Evolutionary conservation across 768 basidiomycete species (phyloP), one percentile per base, ranked within the genome.

Genomic region (Phlebiopsis gigantea): DNA sequence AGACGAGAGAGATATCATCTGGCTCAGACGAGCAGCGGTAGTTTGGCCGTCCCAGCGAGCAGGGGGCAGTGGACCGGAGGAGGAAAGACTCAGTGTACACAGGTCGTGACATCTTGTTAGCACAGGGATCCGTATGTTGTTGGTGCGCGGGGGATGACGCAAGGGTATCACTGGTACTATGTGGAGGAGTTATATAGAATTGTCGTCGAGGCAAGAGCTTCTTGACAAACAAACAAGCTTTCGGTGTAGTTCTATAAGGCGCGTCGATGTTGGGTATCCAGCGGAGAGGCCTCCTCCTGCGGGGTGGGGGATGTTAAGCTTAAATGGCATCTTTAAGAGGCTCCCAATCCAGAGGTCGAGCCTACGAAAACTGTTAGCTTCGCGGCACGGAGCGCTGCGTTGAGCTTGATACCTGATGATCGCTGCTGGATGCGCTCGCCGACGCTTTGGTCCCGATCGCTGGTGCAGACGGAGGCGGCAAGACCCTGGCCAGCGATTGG

Each of bases 1-100:
- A 63, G 26, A 64, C 42, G 17, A 68, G 67, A 6, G 65, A 62
- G n/a, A 65, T 7, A 47, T 66, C 67, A 26, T 43, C 49, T 1
- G 60, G 21, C 30, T 58, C 52, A 22, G 24, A 25, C 34, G 39
- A 10, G 29, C 21, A 26, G 28, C n/a, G 22, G 31, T 26, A 19
- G 21, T 31, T 44, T n/a, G 43, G 22, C 5, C n/a, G 34, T 21
- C n/a, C 47, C 7, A 9, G 31, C 26, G 5, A 47, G 43, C 22
- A 39, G 25, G 30, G 54, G 2, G 54, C 8, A 6, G 54, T 14
- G 45, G 54, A 21, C 21, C 15, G 4, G 28, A 34, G 22, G 43
- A 46, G 12, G 28, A 46, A 46, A 12, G 54, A 12, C 15, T 47
- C 45, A 29, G 44, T 34, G 45, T 55, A 39, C 5, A 34, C 45